Percentiles rank a stretch among this genome's conserved stretches.
phyloP scores from a whole-genome alignment of 2,329 filamentous ascomycete genomes.

The Juglanconis oblonga region DNA sequence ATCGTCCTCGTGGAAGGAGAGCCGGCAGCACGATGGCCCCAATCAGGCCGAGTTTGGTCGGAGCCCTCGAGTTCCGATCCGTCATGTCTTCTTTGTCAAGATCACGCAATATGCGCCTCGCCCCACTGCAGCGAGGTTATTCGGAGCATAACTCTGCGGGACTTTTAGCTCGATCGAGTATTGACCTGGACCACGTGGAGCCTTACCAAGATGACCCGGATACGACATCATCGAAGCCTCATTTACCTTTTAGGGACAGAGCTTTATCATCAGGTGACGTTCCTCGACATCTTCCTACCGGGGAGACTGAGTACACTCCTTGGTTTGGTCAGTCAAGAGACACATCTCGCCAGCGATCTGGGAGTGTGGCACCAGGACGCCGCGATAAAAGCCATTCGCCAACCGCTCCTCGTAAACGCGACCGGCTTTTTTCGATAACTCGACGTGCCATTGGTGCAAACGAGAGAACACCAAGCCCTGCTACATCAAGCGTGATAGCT shows the following conservation, averaged over 20 bases:
- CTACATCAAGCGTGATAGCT: slow-evolving; percentile 25
- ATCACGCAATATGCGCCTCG: slow-evolving; percentile 71
- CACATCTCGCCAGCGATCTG: background rate
- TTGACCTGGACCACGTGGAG: slow-evolving; percentile 5
- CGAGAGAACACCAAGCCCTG: slow-evolving; percentile 19
- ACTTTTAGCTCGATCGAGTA: slow-evolving; percentile 8
- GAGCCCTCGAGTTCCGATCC: slow-evolving; percentile 89
- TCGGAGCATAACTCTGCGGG: slow-evolving; percentile 54
- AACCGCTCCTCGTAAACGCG: background rate
- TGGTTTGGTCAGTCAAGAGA: background rate
- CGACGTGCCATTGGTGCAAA: slow-evolving; percentile 27
- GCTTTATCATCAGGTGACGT: slow-evolving; percentile 47
- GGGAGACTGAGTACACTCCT: background rate
- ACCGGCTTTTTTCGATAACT: slow-evolving; percentile 2
- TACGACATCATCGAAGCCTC: slow-evolving; percentile 2
- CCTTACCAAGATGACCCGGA: slow-evolving; percentile 12
- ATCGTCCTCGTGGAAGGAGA: slow-evolving; percentile 61
- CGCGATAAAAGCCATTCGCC: background rate
- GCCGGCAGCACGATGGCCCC: slow-evolving; percentile 75
- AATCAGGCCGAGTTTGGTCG: slow-evolving; percentile 89
- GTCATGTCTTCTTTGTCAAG: slow-evolving; percentile 83
- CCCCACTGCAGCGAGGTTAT: slow-evolving; percentile 67
- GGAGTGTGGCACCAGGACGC: background rate
- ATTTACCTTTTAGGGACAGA: slow-evolving; percentile 31
- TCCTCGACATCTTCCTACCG: slow-evolving; percentile 29